phyloP scores from a whole-genome alignment of 164 flowering plant species.

The Echeveria elegans region DNA sequence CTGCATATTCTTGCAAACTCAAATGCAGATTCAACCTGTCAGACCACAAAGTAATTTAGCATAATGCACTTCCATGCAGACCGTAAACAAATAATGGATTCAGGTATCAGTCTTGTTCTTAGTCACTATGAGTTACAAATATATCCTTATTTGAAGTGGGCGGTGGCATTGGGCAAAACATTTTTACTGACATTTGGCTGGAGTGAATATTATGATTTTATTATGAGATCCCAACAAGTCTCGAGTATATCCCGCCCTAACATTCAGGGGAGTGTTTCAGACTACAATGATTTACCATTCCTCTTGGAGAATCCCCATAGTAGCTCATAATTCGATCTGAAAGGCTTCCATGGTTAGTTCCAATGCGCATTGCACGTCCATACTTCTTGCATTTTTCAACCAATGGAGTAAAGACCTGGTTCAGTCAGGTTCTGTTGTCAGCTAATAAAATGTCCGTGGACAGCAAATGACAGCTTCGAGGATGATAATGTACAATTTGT shows the following conservation, averaged over 20 bases:
- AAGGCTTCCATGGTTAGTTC: slow-evolving; percentile 97
- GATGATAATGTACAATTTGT: not conserved
- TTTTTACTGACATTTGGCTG: not conserved
- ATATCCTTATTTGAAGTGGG: not conserved
- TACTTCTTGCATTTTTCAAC: slow-evolving; percentile 96
- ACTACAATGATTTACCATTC: slow-evolving; percentile 54
- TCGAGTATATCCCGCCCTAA: not conserved
- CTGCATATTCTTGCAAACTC: slow-evolving; percentile 95
- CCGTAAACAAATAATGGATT: not conserved
- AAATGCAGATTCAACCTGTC: slow-evolving; percentile 97
- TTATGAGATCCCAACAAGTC: not conserved
- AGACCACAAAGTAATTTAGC: not conserved
- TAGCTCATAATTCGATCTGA: slow-evolving; percentile 99
- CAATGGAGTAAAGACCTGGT: slow-evolving; percentile 81
- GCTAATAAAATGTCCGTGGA: not conserved
- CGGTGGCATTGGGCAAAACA: not conserved
- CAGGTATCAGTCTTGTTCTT: not conserved
- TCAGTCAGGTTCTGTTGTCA: not conserved
- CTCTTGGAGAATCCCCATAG: slow-evolving; percentile 96
- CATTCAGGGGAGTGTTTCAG: not conserved
- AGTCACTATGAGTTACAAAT: not conserved
- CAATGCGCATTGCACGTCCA: slow-evolving; percentile 98
- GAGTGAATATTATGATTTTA: not conserved
- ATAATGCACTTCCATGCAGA: not conserved
- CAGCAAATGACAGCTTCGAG: not conserved